Conservation (phyloP, 768 basidiomycete species). For the Leucosporidium scottii region DNA sequence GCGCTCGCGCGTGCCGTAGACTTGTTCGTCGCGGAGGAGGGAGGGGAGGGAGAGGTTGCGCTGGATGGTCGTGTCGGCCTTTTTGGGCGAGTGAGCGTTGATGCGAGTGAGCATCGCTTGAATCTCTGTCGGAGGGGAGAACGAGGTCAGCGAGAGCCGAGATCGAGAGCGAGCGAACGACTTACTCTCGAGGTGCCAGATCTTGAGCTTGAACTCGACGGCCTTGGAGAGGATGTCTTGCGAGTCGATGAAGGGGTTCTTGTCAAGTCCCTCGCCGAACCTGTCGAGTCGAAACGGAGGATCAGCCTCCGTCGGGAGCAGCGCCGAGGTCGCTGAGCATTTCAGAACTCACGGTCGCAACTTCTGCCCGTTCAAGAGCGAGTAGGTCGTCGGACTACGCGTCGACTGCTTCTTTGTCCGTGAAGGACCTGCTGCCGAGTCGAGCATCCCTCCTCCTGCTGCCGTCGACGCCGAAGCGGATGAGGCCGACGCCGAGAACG, state of each 20-base stretch:
- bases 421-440: background rate
- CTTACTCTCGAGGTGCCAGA: conserved; percentile 63
- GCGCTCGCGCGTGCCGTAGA: conserved; percentile 82
- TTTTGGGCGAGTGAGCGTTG: conserved; percentile 40
- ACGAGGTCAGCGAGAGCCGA: background rate
- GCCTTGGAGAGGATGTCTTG: conserved; percentile 60
- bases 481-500: background rate
- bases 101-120: conserved; percentile 40
- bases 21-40: conserved; percentile 64
- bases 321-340: background rate
- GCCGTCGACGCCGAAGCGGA: conserved; percentile 1
- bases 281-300: background rate
- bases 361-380: conserved; percentile 20
- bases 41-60: conserved; percentile 42
- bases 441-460: background rate
- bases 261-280: conserved; percentile 26
- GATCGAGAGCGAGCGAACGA: background rate
- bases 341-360: conserved; percentile 12
- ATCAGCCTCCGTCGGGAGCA: too few species aligned
- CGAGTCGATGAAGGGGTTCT: conserved; percentile 39
- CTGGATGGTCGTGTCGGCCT: conserved; percentile 30
- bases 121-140: conserved; percentile 39
- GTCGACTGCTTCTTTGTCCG: background rate
- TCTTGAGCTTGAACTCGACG: conserved; percentile 64
- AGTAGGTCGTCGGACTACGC: conserved; percentile 21